A percentile compares a stretch with the other conserved stretches of the same genome.
These are phyloP conservation scores for Rhodofomes roseus DNA, from an alignment of 1,284 basidiomycete species.

Conservation along the genomic window DNA sequence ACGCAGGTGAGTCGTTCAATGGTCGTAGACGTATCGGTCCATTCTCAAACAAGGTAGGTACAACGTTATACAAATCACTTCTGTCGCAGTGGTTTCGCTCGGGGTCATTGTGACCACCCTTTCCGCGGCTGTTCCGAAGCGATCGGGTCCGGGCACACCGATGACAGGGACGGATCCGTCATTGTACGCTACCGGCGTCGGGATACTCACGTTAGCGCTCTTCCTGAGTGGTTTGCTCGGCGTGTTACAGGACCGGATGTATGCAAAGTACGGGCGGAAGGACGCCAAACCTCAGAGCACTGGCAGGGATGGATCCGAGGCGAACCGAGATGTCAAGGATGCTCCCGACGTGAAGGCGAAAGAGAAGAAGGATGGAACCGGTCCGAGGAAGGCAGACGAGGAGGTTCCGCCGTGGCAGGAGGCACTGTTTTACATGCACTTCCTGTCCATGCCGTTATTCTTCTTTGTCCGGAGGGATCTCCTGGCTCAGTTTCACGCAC, in stretches of 20 bases:
- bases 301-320: slow-evolving; percentile 2
- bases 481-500: slow-evolving; percentile 40
- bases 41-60: slow-evolving; percentile 47
- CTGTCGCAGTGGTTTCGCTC: slow-evolving; percentile 76
- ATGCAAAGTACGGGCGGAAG: slow-evolving; percentile 53
- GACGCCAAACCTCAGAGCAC: not conserved
- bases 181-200: slow-evolving; percentile 70
- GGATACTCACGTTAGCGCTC: slow-evolving; percentile 73
- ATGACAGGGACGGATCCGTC: slow-evolving; percentile 22
- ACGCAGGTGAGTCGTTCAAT: slow-evolving; percentile 43
- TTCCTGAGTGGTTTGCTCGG: slow-evolving; percentile 83
- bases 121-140: slow-evolving; percentile 47
- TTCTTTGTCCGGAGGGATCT: slow-evolving; percentile 52
- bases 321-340: slow-evolving; percentile 4
- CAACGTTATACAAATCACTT: slow-evolving; percentile 59
- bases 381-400: slow-evolving; percentile 4
- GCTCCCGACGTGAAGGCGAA: not conserved
- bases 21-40: not conserved
- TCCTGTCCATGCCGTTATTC: slow-evolving; percentile 74
- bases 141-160: slow-evolving; percentile 1
- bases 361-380: not conserved
- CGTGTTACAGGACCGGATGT: slow-evolving; percentile 83
- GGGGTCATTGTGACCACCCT: slow-evolving; percentile 86
- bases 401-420: slow-evolving; percentile 70
- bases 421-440: slow-evolving; percentile 86